Base-by-base conservation (phyloP, 2,329 filamentous ascomycete genomes). In the Aspergillus piperis region DNA sequence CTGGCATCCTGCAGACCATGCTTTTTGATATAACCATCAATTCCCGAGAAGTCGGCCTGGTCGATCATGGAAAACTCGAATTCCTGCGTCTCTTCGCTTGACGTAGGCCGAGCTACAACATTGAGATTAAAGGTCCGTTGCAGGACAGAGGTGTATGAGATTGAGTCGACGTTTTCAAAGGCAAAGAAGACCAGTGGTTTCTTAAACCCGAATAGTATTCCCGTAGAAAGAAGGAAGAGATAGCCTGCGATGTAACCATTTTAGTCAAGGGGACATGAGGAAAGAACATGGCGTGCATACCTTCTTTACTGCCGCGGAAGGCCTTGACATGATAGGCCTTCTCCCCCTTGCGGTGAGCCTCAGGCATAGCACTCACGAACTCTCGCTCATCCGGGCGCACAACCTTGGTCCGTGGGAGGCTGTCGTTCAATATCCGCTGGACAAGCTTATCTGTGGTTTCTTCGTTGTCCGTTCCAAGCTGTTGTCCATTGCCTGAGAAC, bases 101-200 rank as follows among this genome's bases (percentile, higher is more conserved):
- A 66, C 3, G 67, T 67, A 10, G 74, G 68, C 30, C 79, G 79
- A 44, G 78, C 77, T 27, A 78, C 70, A 58, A 88, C 81, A 66
- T 86, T 85, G 36, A 89, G 80, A 66, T 88, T 88, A 77, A 89
- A 89, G 0, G 86, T 88, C 36, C 86, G 83, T 66, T 87, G 85
- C 6, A 89, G 77, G 17, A 88, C 84, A 42, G 83, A 85, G 3
- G 86, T 88, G 75, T 88, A 89, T 41, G 83, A 86, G 49, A 88
- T 82, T 21, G 82, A 83, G 54, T 84, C 83, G 60, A 89, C 80
- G 38, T 79, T 77, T 51, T 82, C 80, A 62, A 88, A 87, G 8
- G 85, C 80, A 69, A 88, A 87, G 75, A 85, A 88, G 8, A 83
- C 72, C 23, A 89, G 76, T 0, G 86, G 86, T 68, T 88, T 89